Percentiles rank a stretch among this genome's conserved stretches.
phyloP scores from a whole-genome alignment of 1,139 yeast species.

The Taiozyma sp. region DNA sequence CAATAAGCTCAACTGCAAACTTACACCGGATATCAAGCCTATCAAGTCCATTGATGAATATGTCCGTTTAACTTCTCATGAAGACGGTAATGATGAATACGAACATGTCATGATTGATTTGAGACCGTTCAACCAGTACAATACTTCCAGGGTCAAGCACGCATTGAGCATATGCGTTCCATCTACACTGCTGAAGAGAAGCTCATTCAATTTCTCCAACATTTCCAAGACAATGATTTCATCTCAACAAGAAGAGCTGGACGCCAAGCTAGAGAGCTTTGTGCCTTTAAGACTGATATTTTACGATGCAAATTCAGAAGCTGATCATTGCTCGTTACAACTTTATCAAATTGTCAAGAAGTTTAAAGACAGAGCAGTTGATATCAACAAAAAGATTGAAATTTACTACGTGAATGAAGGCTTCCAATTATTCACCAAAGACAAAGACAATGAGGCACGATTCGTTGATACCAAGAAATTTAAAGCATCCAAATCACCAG shows the following conservation, averaged over 20 bases:
- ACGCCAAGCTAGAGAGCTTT: conserved; percentile 12
- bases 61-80: background rate
- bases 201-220: conserved; percentile 48
- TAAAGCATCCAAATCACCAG: conserved; percentile 8
- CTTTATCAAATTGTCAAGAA: conserved; percentile 40
- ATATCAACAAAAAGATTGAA: conserved; percentile 25
- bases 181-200: conserved; percentile 60
- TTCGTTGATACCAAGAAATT: conserved; percentile 12
- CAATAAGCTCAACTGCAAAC: background rate
- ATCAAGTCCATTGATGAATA: conserved; percentile 11
- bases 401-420: conserved; percentile 38
- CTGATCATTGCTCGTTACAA: conserved; percentile 32
- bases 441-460: conserved; percentile 1
- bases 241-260: conserved; percentile 29
- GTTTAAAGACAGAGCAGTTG: conserved; percentile 28
- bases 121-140: conserved; percentile 57
- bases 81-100: background rate
- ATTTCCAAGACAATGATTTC: conserved; percentile 52
- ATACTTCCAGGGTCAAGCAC: conserved; percentile 39
- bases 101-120: conserved; percentile 48
- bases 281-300: conserved; percentile 36
- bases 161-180: conserved; percentile 66
- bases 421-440: conserved; percentile 22
- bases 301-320: conserved; percentile 38
- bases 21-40: conserved; percentile 7